Evolutionary conservation across 495 filamentous ascomycete species (phyloP).

Genomic region (Baudoinia panamericana): DNA sequence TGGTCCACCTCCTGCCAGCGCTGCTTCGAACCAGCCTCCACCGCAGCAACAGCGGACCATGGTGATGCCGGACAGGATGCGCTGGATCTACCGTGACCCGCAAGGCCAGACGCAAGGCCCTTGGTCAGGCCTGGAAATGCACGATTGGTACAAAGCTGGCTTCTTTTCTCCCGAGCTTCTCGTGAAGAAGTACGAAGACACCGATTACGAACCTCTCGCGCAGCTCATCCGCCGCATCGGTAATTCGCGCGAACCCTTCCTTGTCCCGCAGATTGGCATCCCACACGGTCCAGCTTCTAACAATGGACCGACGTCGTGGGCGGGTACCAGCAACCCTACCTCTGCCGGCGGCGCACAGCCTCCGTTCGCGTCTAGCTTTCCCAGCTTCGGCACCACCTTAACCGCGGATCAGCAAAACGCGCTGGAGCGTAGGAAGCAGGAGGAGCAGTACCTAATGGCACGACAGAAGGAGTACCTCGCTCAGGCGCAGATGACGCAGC

Average conservation of each 20-base stretch:
- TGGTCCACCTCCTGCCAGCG: constrained; percentile 19
- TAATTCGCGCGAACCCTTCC: constrained; percentile 91
- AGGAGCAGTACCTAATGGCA: constrained; percentile 93
- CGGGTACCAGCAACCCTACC: constrained; percentile 34
- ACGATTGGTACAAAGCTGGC: constrained; percentile 97
- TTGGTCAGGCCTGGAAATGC: constrained; percentile 95
- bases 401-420: constrained; percentile 97
- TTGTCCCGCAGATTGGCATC: constrained; percentile 92
- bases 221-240: constrained; percentile 91
- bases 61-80: constrained; percentile 99
- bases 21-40: constrained; percentile 43
- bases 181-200: constrained; percentile 85
- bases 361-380: constrained; percentile 89
- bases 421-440: constrained; percentile 87
- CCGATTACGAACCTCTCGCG: constrained; percentile 89
- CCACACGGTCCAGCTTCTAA: constrained; percentile 47
- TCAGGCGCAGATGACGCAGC: constrained; percentile 70
- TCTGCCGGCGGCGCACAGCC: constrained; percentile 53
- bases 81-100: constrained; percentile 95
- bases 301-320: constrained; percentile 29
- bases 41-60: constrained; percentile 68
- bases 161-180: constrained; percentile 92
- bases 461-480: constrained; percentile 86
- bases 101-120: constrained; percentile 84
- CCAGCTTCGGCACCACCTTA: constrained; percentile 92